Evolutionary conservation across 805 yeast genomes (phyloP).

Genomic region (Schwanniomyces yamadae): DNA sequence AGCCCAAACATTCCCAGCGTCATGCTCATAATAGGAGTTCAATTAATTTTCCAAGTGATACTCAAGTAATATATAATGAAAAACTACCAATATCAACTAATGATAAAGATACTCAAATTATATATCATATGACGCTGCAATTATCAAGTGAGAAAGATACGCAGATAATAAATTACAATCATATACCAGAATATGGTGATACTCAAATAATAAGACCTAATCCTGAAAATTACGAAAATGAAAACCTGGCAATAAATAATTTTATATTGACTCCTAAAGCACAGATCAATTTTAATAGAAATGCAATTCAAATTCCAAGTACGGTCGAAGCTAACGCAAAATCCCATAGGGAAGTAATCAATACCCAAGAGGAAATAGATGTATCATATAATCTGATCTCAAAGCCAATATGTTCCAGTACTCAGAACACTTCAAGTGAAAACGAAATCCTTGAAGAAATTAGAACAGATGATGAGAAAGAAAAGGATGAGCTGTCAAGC

Average conservation of each 20-base stretch:
- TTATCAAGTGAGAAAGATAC: conserved; percentile 10
- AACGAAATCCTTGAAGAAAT: conserved; percentile 9
- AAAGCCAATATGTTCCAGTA: conserved; percentile 18
- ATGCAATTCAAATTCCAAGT: conserved; percentile 19
- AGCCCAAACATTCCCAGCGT: too few species aligned
- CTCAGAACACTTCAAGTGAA: conserved; percentile 11
- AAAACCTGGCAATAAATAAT: too few species aligned
- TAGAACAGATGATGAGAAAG: conserved; percentile 17
- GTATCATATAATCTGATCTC: conserved; percentile 5
- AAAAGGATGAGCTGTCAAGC: conserved; percentile 1
- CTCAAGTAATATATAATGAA: conserved; percentile 12
- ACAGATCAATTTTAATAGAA: not conserved
- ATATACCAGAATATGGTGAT: too few species aligned
- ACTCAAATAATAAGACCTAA: conserved; percentile 11
- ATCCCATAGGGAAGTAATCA: conserved; percentile 33
- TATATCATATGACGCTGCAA: not conserved
- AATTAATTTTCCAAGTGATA: too few species aligned
- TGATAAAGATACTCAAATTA: conserved; percentile 11
- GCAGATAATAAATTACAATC: conserved; percentile 10
- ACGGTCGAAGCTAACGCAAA: conserved; percentile 14
- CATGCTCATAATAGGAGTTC: too few species aligned
- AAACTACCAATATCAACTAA: not conserved
- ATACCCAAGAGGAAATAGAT: conserved; percentile 22
- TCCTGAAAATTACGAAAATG: too few species aligned
- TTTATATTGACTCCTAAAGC: not conserved